Base-by-base conservation (phyloP, 208 protist genomes). In the Trypanosomatidae sp. region DNA sequence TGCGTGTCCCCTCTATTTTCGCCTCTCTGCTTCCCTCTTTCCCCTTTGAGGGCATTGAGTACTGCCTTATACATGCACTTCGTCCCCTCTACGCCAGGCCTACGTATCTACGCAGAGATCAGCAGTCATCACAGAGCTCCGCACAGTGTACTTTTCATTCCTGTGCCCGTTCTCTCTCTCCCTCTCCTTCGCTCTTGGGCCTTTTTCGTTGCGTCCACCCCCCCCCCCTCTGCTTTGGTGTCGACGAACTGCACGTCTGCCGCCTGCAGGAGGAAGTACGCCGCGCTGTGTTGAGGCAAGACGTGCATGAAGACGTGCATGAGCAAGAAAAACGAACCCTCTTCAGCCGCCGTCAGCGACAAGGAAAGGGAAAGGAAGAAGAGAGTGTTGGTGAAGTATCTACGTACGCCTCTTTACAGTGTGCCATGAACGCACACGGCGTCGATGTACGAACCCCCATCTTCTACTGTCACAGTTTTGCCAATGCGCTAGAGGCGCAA, bases 381-480 rank as follows among this genome's bases (percentile, higher is more conserved):
- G 7, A 10, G 59, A 30, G 33, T 47, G 1, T 46, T 39, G 7
- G 59, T 46, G 39, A 46, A 44, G 33, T 3, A 13, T 12, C 36
- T 12, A 46, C 17, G 19, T 46, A 1, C 12, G 25, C 59, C 5
- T 64, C 19, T 41, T n/a, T 43, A 3, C 2, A 64, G 59, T 6
- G 4, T 36, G 12, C 59, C 33, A 69, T 81, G 71, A 17, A 60
- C n/a, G 33, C 58, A 5, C 59, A 71, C 33, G 71, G 65, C 2
- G 72, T 81, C 47, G 76, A 85, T 66, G 84, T 88, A 43, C 77
- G 74, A 8, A 80, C 79, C 3, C 84, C 79, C 39, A 74, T 86
- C 58, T 85, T 86, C 73, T 82, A 76, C n/a, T 76, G 75, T 5
- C 76, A 81, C 30, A 83, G 66, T 56, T 92, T 92, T 58, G 88